These are phyloP conservation scores for Oryza nivara DNA, from an alignment of 176 grass and related monocot genomes.

Conservation along the genomic window DNA sequence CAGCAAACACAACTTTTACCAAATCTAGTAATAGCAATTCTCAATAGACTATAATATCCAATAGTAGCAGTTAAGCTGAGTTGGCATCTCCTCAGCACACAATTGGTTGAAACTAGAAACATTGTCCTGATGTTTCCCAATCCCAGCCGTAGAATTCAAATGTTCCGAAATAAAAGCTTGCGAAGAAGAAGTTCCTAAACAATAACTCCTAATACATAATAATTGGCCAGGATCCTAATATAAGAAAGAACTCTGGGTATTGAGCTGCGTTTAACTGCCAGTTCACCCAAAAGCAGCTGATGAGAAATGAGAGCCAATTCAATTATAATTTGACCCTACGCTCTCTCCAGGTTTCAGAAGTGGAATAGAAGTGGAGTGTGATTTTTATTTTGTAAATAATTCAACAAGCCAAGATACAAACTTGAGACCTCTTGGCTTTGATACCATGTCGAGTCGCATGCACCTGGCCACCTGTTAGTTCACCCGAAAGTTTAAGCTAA, in stretches of 20 bases:
- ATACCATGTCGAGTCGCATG: too few relatives aligned
- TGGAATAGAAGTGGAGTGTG: too few relatives aligned
- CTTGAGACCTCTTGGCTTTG: too few relatives aligned
- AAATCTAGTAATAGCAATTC: neutral
- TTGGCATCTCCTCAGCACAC: neutral
- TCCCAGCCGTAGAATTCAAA: too few relatives aligned
- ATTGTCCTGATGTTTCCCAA: neutral
- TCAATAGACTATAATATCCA: neutral
- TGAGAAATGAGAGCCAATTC: neutral
- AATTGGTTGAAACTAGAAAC: neutral
- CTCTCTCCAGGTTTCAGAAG: too few relatives aligned
- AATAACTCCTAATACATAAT: neutral
- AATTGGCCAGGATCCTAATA: neutral
- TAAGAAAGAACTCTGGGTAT: neutral
- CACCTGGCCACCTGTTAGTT: too few relatives aligned
- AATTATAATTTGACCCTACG: neutral
- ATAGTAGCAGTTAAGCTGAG: neutral
- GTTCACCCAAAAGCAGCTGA: too few relatives aligned
- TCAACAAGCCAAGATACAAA: too few relatives aligned
- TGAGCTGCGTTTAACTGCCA: too few relatives aligned
- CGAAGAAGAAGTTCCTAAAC: neutral
- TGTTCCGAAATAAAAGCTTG: neutral
- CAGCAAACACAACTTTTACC: neutral
- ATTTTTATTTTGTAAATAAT: too few relatives aligned
- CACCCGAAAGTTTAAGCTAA: too few relatives aligned